These are phyloP conservation scores for Metschnikowia vanudenii DNA, from an alignment of 805 yeast genomes.

Conservation along the genomic window DNA sequence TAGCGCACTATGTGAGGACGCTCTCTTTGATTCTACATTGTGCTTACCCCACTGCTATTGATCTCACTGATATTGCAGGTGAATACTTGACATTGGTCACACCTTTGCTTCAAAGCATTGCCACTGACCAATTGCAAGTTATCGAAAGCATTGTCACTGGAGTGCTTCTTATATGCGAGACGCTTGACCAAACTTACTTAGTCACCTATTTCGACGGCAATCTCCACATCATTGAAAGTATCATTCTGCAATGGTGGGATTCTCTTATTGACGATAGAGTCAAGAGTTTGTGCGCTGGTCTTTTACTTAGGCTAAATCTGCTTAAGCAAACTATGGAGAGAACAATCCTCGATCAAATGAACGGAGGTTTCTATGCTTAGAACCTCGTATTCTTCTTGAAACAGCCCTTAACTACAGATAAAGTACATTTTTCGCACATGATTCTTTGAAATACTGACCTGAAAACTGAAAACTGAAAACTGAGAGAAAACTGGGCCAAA, in stretches of 20 bases:
- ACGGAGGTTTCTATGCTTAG: constrained; percentile 17
- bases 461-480: background rate
- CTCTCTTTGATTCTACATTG: constrained; percentile 55
- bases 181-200: constrained; percentile 29
- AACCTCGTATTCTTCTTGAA: background rate
- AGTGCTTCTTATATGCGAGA: constrained; percentile 33
- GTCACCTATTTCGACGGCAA: constrained; percentile 22
- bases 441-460: background rate
- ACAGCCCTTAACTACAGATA: background rate
- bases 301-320: constrained; percentile 29
- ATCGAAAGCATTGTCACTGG: constrained; percentile 42
- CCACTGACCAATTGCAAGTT: constrained; percentile 31
- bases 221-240: constrained; percentile 22
- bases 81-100: constrained; percentile 46
- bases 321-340: constrained; percentile 27
- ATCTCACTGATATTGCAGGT: constrained; percentile 54
- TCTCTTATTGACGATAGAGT: constrained; percentile 34
- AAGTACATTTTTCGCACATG: background rate
- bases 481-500: background rate
- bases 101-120: constrained; percentile 23
- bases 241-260: constrained; percentile 35
- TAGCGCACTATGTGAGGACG: constrained; percentile 59
- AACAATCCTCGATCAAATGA: constrained; percentile 31
- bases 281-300: constrained; percentile 42
- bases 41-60: constrained; percentile 54